Base-by-base conservation (phyloP, 495 filamentous ascomycete species). In the Daldinia grandis region DNA sequence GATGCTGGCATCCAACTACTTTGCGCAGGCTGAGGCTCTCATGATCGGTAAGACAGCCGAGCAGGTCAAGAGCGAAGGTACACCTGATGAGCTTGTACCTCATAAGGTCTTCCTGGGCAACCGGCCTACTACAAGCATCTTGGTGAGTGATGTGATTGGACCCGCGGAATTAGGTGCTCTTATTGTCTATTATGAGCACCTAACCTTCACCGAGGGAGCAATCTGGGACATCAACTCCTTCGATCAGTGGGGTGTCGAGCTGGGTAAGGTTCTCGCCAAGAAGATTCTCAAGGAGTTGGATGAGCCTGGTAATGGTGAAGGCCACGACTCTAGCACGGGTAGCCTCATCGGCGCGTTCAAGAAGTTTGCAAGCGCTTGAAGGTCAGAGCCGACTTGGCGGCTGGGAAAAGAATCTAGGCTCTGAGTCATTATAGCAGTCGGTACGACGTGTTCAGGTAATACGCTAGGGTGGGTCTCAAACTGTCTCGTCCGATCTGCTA, bases 41-140 rank as follows among this genome's bases (percentile, higher is more conserved):
- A 99, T 99, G 95, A 93, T 98, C 59, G 95, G 95, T 76, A 99
- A 98, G 88, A 94, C 91, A 62, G 87, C 90, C 58, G 93, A 94
- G 42, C 84, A 97, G 81, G 93, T 99, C 69, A 91, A 93, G 80
- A 88, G 91, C 33, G 95, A 99, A 81, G 92, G 92, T 59, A 92
- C 93, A 2, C 85, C 93, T 21, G 90, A 94, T 59, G 84, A 92
- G 62, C 86, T 99, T 21, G 89, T 97, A 37, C 88, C 93, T n/a
- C 95, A 99, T 89, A 99, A 98, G 89, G 94, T 95, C 24, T 99
- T 99, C 92, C 85, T 97, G 28, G 95, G 95, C 69, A 98, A 99
- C 87, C 88, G 95, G 35, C 95, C 95, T 12, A 99, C 95, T 0
- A 99, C 95, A 51, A 94, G 90, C 68, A 95, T 99, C 69, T 87